Evolutionary conservation across 768 basidiomycete genomes (phyloP), one percentile per base, ranked within the genome.

Genomic region (Cyclocybe cylindracea): DNA sequence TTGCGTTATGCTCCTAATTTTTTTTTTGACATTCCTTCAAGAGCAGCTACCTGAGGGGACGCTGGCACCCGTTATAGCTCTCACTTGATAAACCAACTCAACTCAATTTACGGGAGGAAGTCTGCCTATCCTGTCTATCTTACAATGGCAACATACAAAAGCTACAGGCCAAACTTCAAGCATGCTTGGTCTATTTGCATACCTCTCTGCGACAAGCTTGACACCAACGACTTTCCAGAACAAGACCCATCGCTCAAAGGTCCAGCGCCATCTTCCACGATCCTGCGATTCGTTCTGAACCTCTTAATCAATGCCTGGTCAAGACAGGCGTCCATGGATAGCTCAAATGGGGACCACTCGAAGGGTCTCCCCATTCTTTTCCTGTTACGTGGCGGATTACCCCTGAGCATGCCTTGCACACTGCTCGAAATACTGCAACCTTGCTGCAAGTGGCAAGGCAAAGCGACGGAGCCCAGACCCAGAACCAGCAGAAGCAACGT

Each of bases 61-160:
- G 1, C 4, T 74, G 0, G 65, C 65, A 0, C 75, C 73, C 1
- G 50, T 79, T 4, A 76, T 78, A n/a, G 54, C 78, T 4, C 62
- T 73, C 0, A 78, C 60, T 0, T 57, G 59, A 39, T 57, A 61
- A 75, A 77, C 53, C 72, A 71, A 24, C 43, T 59, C 47, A 54
- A 78, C 13, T 59, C 70, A 16, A 52, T 71, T 74, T 44, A 50
- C 62, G 4, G 69, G 72, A 0, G 65, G 71, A 48, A 72, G 54
- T 48, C 56, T 36, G 71, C 71, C 7, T 77, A 71, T 54, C 75
- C 77, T 0, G 66, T 79, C 0, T 79, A 79, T 54, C 52, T 77
- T 0, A 72, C 74, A 0, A 61, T 76, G 76, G 73, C 0, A 76
- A 76, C 35, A 65, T 76, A 8, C 54, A 0, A 73, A 72, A 47